These are phyloP conservation scores for Leccinum incarnatum DNA, from an alignment of 768 basidiomycete species.

Conservation along the genomic window DNA sequence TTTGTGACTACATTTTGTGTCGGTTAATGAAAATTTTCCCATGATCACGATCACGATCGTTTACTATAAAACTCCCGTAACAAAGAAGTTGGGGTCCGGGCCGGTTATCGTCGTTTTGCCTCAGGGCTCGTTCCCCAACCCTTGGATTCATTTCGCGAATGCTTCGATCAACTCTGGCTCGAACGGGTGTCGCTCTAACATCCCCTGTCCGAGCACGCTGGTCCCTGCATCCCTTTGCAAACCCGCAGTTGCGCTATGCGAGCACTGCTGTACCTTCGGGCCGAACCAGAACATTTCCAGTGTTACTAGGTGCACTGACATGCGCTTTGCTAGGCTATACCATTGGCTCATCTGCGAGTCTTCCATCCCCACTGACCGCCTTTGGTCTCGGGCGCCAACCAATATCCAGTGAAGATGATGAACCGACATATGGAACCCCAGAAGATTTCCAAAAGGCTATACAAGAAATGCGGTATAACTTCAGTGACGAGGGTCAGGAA, in stretches of 20 bases:
- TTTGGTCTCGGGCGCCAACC: slow-evolving; percentile 1
- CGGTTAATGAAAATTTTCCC: background rate
- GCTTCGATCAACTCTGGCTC: slow-evolving; percentile 12
- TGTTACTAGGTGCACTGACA: slow-evolving; percentile 19
- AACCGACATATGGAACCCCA: slow-evolving; percentile 47
- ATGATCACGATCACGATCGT: background rate
- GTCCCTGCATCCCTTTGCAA: background rate
- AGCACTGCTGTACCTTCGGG: slow-evolving; percentile 5
- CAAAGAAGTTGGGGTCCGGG: background rate
- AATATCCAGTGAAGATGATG: background rate
- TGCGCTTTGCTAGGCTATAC: slow-evolving; percentile 25
- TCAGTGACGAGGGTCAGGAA: slow-evolving; percentile 19
- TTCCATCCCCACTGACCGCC: slow-evolving; percentile 3
- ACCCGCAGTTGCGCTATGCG: slow-evolving; percentile 5
- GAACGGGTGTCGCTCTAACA: background rate
- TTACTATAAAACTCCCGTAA: background rate
- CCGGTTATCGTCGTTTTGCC: background rate
- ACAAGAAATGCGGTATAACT: slow-evolving; percentile 42
- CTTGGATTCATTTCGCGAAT: slow-evolving; percentile 1
- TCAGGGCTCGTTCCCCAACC: background rate
- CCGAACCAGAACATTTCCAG: slow-evolving; percentile 1
- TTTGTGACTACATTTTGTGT: background rate
- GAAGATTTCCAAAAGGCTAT: slow-evolving; percentile 55
- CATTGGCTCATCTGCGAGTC: slow-evolving; percentile 13
- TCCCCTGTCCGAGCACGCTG: background rate